A percentile compares a stretch with the other conserved stretches of the same genome.
These are phyloP conservation scores for Xylariaceae sp. DNA, from an alignment of 2,329 filamentous ascomycete genomes.

Conservation along the genomic window DNA sequence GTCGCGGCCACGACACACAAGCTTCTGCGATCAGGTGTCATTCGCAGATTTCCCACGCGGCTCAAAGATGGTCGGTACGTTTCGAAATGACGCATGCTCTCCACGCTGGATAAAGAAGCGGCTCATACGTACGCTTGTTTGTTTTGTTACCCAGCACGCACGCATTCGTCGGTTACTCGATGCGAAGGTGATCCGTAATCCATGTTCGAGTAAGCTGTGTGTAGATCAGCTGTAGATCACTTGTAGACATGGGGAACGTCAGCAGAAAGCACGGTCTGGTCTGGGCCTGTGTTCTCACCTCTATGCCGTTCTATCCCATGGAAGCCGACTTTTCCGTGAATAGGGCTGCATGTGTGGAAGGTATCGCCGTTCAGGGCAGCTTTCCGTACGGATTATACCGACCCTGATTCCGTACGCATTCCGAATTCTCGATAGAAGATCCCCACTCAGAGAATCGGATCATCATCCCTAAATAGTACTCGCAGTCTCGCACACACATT, in stretches of 20 bases:
- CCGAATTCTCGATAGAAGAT: too few relatives aligned
- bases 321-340: slow-evolving; percentile 15
- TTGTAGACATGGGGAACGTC: neutral
- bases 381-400: neutral
- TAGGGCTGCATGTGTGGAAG: slow-evolving; percentile 17
- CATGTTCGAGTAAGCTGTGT: too few relatives aligned
- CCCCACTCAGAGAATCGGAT: slow-evolving; percentile 4
- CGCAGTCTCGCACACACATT: neutral
- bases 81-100: neutral
- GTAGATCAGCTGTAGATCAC: too few relatives aligned
- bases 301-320: slow-evolving; percentile 9
- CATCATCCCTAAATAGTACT: neutral
- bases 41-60: neutral
- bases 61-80: neutral
- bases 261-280: neutral
- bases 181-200: too few relatives aligned
- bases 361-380: neutral
- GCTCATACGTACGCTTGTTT: too few relatives aligned
- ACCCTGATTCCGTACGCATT: neutral
- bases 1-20: neutral
- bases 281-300: neutral
- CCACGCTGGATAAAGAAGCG: too few relatives aligned
- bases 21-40: neutral
- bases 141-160: too few relatives aligned
- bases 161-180: too few relatives aligned